A percentile compares a stretch with the other conserved stretches of the same genome.
phyloP scores from a whole-genome alignment of 345 rosid species.

The Rubroshorea leprosula region DNA sequence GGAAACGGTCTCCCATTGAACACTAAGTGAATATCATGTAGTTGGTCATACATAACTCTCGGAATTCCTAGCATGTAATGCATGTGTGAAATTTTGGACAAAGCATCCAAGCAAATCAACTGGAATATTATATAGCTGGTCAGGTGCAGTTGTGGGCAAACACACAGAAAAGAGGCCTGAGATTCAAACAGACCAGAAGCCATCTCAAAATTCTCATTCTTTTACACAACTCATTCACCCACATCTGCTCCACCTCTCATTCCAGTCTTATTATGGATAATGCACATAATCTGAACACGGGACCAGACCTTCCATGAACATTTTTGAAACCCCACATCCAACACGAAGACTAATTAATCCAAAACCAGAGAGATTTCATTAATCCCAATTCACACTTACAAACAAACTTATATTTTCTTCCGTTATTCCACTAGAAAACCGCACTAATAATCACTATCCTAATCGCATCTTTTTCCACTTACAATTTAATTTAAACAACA shows the following conservation, averaged over 20 bases:
- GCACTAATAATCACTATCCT: background rate
- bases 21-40: background rate
- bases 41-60: background rate
- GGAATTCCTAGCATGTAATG: background rate
- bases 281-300: background rate
- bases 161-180: background rate
- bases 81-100: background rate
- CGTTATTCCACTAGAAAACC: background rate
- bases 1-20: conserved; percentile 1
- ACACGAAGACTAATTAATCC: conserved; percentile 3
- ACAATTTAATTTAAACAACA: conserved; percentile 37
- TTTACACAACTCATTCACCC: conserved; percentile 2
- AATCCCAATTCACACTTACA: conserved; percentile 43
- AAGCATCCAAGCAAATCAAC: background rate
- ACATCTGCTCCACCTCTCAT: background rate
- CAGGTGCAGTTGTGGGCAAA: background rate
- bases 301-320: background rate
- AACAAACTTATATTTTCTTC: conserved; percentile 11
- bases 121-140: background rate
- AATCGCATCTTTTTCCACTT: conserved; percentile 6
- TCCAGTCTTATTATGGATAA: conserved; percentile 1
- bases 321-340: conserved; percentile 7
- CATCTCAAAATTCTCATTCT: background rate
- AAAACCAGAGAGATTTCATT: conserved; percentile 37
- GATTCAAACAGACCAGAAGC: background rate